Evolutionary conservation across 768 basidiomycete genomes (phyloP), one percentile per base, ranked within the genome.

Genomic region (Rhodotorula babjevae): DNA sequence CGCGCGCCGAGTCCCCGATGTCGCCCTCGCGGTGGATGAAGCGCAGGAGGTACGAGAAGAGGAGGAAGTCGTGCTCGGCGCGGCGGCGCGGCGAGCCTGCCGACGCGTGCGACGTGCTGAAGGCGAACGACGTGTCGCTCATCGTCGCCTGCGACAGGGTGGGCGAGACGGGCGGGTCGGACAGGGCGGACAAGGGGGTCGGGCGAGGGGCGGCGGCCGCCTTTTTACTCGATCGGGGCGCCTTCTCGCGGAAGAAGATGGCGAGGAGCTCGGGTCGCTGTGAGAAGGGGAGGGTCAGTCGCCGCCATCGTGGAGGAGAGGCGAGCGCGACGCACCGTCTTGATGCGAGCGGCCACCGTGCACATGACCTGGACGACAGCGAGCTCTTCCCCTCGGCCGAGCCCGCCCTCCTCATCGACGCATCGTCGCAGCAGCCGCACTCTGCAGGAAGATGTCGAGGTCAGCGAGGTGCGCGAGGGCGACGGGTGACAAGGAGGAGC

Each of bases 211-310:
- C 76, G 61, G 68, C 63, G 31, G 65, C 68, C 42, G 76, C 70
- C 8, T 69, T 73, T 23, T 74, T 76, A 16, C 73, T 74, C 16
- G 69, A 73, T 12, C 88, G 89, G 88, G 91, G 91, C 76, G 91
- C 88, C 78, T 91, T 93, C 80, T 95, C 93, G 78, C 94, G 92
- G 80, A 98, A 95, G 84, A 97, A 97, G 74, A 98, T 95, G 86
- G 96, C 90, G 52, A 98, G 87, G 3, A 98, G 84, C 77, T 93
- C 91, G 52, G 91, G 87, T 79, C 89, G 88, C 74, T 76, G 63
- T 10, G 60, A 12, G 14, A 0, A 19, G 4, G 27, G 27, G 50
- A 42, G 21, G 25, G 36, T 59, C 6, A 59, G 29, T 58, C 10
- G 31, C 3, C 27, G 31, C 14, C 31, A 12, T 42, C 9, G 9